A percentile compares a stretch with the other conserved stretches of the same genome.
Evolutionary conservation across 2,329 filamentous ascomycete species (phyloP).

Genomic region (Penicillium sp.): DNA sequence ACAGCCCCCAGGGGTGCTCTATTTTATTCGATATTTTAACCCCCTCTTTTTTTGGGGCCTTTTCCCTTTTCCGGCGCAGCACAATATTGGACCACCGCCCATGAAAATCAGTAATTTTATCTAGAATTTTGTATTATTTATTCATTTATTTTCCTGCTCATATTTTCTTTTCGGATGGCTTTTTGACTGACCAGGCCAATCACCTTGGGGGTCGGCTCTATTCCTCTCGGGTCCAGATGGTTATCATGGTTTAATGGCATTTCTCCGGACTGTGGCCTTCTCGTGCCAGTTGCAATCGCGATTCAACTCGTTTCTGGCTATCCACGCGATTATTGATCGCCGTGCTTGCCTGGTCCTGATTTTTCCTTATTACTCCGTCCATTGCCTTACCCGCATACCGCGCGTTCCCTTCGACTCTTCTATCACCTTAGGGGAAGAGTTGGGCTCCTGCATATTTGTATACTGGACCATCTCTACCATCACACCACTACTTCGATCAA

Average conservation of each 20-base stretch:
- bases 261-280: conserved; percentile 21
- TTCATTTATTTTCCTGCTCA: conserved; percentile 18
- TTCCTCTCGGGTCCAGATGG: conserved; percentile 21
- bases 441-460: neutral
- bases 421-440: neutral
- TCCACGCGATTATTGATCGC: conserved; percentile 26
- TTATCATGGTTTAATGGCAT: conserved; percentile 27
- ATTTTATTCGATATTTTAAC: conserved; percentile 10
- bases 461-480: neutral
- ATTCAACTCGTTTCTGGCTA: conserved; percentile 23
- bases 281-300: conserved; percentile 31
- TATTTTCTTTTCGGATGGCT: conserved; percentile 19
- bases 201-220: conserved; percentile 12
- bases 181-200: conserved; percentile 23
- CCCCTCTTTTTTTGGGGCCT: conserved; percentile 1
- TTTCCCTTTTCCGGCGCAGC: conserved; percentile 9
- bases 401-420: conserved; percentile 28
- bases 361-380: conserved; percentile 32
- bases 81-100: neutral
- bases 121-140: neutral
- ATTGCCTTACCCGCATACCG: conserved; percentile 32
- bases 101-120: neutral
- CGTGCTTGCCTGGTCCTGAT: conserved; percentile 15
- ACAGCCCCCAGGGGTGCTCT: conserved; percentile 23
- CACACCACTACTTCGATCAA: neutral